Base-by-base conservation (phyloP, 2,329 filamentous ascomycete species). In the Verticillium albo-atrum region DNA sequence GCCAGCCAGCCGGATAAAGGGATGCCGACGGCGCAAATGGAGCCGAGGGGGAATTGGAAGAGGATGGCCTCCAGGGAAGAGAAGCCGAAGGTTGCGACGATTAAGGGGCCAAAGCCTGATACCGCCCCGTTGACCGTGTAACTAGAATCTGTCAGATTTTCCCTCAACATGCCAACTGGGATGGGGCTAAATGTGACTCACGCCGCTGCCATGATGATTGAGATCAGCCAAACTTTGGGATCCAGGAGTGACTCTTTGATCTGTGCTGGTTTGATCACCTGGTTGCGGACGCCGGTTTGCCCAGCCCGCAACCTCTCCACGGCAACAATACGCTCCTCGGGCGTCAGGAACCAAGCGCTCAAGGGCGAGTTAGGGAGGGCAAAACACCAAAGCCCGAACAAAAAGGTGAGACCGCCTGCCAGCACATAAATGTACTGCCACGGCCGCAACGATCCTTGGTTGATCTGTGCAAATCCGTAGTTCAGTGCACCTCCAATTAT, bases 11-110 rank as follows among this genome's bases (percentile, higher is more conserved):
- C 83, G 27, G 77, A 80, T 0, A 83, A 68, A 0, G 84, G 73
- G 60, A 86, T 85, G 51, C 77, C 78, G 25, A 86, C 71, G 52
- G 83, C 74, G 60, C 79, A 83, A 17, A 86, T 70, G 1, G 72
- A 82, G 1, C 84, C 84, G 1, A 86, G 75, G 0, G 84, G 84
- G 58, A 86, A 86, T 56, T 86, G 84, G 65, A 82, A 82, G 0
- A 86, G 75, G 57, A 87, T 84, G 0, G 80, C 76, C n/a, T 81
- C 75, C 10, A 82, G 71, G 1, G 79, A 75, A 9, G 75, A 71
- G 62, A 76, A 84, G 54, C 81, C 81, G 64, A 84, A 84, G 0
- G 80, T 84, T 1, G 75, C 77, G 3, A 84, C 81, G 54, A 84
- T 84, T 4, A 84, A 65, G 1, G 81, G 81, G 0, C 82, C 82